Evolutionary conservation across 2,329 filamentous ascomycete genomes (phyloP).

Genomic region (Cladosporium colombiae): DNA sequence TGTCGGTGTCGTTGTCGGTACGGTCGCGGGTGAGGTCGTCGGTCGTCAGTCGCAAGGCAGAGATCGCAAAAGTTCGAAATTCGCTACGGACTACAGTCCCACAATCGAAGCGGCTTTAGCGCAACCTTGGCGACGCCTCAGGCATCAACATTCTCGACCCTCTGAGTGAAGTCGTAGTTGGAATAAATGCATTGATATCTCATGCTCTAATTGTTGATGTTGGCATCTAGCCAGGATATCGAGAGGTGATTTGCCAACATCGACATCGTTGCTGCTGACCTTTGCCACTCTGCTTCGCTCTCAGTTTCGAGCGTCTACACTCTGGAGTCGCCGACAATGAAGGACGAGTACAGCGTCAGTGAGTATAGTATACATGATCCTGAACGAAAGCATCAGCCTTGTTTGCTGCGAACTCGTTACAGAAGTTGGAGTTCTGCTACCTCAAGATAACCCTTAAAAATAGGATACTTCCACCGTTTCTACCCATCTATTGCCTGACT

Average conservation of each 20-base stretch:
- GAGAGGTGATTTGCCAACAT: background rate
- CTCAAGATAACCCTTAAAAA: background rate
- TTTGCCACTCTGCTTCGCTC: background rate
- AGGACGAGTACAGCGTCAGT: background rate
- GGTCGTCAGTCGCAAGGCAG: constrained; percentile 45
- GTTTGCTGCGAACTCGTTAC: background rate
- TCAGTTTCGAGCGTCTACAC: background rate
- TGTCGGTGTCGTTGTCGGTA: constrained; percentile 18
- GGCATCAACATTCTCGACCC: background rate
- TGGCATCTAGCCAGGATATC: background rate
- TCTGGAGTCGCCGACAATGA: background rate
- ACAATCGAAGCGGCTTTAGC: constrained; percentile 45
- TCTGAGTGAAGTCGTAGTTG: background rate
- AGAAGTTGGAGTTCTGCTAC: background rate
- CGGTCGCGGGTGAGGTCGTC: constrained; percentile 10
- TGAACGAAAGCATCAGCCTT: background rate
- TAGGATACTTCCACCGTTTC: background rate
- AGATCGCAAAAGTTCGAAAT: constrained; percentile 55
- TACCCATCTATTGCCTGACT: background rate
- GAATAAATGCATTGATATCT: background rate
- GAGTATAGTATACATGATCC: background rate
- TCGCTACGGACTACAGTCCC: constrained; percentile 45
- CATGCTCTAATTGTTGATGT: background rate
- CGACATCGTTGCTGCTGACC: background rate
- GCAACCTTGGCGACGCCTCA: background rate